These are phyloP conservation scores for Centrapalus pauciflorus DNA, from an alignment of 129 eudicot genomes.

Conservation along the genomic window DNA sequence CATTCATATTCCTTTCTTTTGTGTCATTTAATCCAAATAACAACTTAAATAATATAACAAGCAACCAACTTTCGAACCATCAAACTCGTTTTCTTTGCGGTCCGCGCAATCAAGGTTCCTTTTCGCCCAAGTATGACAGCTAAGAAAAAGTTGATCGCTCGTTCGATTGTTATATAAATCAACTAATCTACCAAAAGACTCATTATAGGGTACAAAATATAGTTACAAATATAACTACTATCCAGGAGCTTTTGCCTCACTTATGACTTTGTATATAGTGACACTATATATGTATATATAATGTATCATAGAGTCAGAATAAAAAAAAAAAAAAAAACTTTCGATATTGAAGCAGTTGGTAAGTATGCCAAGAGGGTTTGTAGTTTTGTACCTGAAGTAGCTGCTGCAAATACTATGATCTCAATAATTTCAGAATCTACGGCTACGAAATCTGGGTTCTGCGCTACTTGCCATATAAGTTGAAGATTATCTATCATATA, in stretches of 20 bases:
- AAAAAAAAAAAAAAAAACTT: no score
- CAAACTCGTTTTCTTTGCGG: background rate
- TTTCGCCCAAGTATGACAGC: background rate
- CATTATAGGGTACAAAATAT: conserved; percentile 11
- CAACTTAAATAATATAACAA: background rate
- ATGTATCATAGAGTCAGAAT: conserved; percentile 17
- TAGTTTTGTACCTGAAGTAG: no score
- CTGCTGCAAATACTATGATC: conserved; percentile 14
- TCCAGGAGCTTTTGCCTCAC: conserved; percentile 9
- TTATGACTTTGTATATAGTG: conserved; percentile 21
- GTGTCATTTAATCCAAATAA: no score
- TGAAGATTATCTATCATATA: no score
- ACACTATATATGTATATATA: conserved; percentile 24
- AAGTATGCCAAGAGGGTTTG: background rate
- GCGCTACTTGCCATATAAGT: background rate
- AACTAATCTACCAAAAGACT: background rate
- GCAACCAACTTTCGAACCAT: background rate
- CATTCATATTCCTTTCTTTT: background rate
- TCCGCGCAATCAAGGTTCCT: background rate
- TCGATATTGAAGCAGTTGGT: background rate
- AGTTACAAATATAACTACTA: conserved; percentile 15
- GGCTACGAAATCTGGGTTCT: background rate
- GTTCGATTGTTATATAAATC: background rate
- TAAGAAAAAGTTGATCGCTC: background rate
- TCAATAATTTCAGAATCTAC: background rate